phyloP scores from a whole-genome alignment of 2,329 filamentous ascomycete genomes.

The Hawksworthiomyces lignivorus region DNA sequence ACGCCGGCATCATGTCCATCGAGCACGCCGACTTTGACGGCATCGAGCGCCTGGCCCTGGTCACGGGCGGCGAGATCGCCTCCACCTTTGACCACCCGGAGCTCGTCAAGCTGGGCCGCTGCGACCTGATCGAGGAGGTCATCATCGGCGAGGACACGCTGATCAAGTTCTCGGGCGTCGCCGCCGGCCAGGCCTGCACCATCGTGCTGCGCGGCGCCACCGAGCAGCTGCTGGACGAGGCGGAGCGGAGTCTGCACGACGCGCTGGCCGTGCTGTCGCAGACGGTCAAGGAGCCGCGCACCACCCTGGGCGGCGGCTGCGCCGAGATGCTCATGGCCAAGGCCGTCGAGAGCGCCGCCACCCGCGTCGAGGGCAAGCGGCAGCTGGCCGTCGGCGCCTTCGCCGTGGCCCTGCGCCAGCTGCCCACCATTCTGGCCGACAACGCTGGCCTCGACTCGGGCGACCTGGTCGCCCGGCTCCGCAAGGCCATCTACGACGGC shows the following conservation, averaged over 20 bases:
- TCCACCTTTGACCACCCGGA: slow-evolving; percentile 98
- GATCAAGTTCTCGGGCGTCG: slow-evolving; percentile 95
- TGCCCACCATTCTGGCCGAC: slow-evolving; percentile 94
- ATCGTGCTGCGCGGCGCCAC: slow-evolving; percentile 94
- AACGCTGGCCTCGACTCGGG: slow-evolving; percentile 95
- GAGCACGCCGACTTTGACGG: slow-evolving; percentile 99
- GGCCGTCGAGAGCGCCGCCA: slow-evolving; percentile 87
- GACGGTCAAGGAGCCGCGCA: slow-evolving; percentile 88
- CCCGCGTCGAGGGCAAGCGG: slow-evolving; percentile 94
- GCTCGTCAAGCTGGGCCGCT: slow-evolving; percentile 90
- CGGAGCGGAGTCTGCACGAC: slow-evolving; percentile 92
- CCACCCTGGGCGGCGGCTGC: slow-evolving; percentile 89
- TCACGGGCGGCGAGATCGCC: slow-evolving; percentile 94
- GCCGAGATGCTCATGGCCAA: slow-evolving; percentile 99
- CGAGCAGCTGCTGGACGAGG: slow-evolving; percentile 93
- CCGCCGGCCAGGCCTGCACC: slow-evolving; percentile 88
- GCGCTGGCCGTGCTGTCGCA: slow-evolving; percentile 93
- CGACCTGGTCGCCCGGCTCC: slow-evolving; percentile 82
- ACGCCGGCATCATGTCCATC: slow-evolving; percentile 96
- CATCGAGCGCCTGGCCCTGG: slow-evolving; percentile 87
- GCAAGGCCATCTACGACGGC: slow-evolving; percentile 91
- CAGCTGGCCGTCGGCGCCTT: slow-evolving; percentile 89
- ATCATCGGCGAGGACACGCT: slow-evolving; percentile 97
- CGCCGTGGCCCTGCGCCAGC: slow-evolving; percentile 78
- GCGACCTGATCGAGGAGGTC: slow-evolving; percentile 92